Percentiles rank a stretch among this genome's conserved stretches.
Evolutionary conservation across 2,329 filamentous ascomycete species (phyloP).

Genomic region (Fusarium robinianum): DNA sequence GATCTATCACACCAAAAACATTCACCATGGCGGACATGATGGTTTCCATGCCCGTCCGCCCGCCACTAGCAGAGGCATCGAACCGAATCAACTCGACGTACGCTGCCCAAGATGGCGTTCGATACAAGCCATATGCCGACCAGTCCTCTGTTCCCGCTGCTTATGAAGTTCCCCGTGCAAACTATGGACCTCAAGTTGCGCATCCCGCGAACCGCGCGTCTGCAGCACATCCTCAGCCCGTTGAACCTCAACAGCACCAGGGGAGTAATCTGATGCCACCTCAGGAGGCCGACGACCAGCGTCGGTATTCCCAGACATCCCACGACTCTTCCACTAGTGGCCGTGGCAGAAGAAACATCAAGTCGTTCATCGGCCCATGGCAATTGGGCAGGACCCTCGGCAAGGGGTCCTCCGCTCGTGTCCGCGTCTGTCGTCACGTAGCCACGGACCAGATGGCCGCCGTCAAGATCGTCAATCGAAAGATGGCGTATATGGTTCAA

Average conservation of each 20-base stretch:
- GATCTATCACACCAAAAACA: conserved; percentile 31
- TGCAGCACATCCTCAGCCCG: conserved; percentile 13
- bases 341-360: conserved; percentile 51
- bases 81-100: conserved; percentile 52
- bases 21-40: conserved; percentile 42
- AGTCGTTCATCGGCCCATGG: conserved; percentile 91
- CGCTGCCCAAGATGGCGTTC: conserved; percentile 34
- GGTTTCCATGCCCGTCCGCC: conserved; percentile 39
- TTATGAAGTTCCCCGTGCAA: conserved; percentile 20
- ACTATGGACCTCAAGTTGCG: conserved; percentile 20
- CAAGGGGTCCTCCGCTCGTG: conserved; percentile 85
- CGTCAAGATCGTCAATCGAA: conserved; percentile 93
- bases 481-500: conserved; percentile 76
- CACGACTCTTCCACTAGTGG: conserved; percentile 48
- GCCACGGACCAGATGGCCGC: conserved; percentile 81
- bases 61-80: conserved; percentile 54
- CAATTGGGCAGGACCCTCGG: conserved; percentile 87
- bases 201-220: conserved; percentile 25
- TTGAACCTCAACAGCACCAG: conserved; percentile 28
- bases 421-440: conserved; percentile 81
- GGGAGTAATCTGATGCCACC: conserved; percentile 36
- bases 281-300: conserved; percentile 41
- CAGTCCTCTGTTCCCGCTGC: conserved; percentile 23
- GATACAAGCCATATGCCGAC: conserved; percentile 40
- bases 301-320: conserved; percentile 48